phyloP scores from a whole-genome alignment of 2,329 filamentous ascomycete species.

The Ophiostoma perfectum region DNA sequence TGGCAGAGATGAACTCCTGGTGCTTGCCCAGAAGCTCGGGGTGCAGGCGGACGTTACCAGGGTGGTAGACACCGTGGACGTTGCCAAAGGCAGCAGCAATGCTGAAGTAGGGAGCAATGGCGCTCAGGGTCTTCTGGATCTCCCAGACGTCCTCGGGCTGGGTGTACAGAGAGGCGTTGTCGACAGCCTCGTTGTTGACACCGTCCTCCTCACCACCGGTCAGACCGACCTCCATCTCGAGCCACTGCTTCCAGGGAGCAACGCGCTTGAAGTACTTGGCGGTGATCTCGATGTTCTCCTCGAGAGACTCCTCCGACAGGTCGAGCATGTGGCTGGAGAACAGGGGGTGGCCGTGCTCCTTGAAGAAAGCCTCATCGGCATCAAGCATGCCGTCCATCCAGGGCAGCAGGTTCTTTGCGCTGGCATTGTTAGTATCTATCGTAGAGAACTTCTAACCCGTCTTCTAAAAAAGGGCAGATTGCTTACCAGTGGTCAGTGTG shows the following conservation, averaged over 20 bases:
- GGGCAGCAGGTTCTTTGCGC: constrained; percentile 97
- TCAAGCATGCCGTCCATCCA: constrained; percentile 97
- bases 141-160: constrained; percentile 94
- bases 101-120: constrained; percentile 93
- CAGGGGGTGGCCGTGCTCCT: constrained; percentile 83
- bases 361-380: constrained; percentile 92
- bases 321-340: constrained; percentile 97
- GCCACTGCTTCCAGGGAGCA: constrained; percentile 96
- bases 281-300: constrained; percentile 88
- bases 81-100: constrained; percentile 98
- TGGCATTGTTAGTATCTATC: constrained; percentile 38
- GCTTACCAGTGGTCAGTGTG: constrained; percentile 75
- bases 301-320: constrained; percentile 82
- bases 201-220: constrained; percentile 49
- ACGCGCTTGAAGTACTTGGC: constrained; percentile 89
- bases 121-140: constrained; percentile 78
- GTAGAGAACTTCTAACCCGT: not conserved
- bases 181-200: constrained; percentile 97
- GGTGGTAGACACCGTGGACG: constrained; percentile 88
- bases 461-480: not conserved
- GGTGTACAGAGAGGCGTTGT: constrained; percentile 96
- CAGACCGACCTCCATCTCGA: constrained; percentile 96
- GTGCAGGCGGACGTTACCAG: constrained; percentile 85
- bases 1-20: constrained; percentile 82
- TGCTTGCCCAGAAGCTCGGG: constrained; percentile 95